A percentile compares a stretch with the other conserved stretches of the same genome.
Evolutionary conservation across 2,329 filamentous ascomycete species (phyloP).

Genomic region (Ophiobolus disseminans): DNA sequence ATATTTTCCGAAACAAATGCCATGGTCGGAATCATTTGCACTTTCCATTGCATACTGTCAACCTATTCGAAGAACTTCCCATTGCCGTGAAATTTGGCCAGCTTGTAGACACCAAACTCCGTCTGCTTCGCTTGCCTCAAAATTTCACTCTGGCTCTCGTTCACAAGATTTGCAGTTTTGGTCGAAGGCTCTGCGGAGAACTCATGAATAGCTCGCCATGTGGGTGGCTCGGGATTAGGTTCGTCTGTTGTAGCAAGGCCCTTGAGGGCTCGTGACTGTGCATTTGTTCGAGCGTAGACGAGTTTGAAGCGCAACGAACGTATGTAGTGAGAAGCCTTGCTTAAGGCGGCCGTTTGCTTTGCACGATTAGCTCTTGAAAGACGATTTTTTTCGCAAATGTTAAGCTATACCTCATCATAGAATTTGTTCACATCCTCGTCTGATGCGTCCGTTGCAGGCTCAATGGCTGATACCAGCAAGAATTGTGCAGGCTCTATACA

Average conservation of each 20-base stretch:
- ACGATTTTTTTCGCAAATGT: too few species aligned
- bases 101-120: conserved; percentile 21
- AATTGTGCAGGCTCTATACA: too few species aligned
- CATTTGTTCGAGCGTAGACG: conserved; percentile 38
- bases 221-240: conserved; percentile 30
- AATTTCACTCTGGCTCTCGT: conserved; percentile 10
- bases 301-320: conserved; percentile 33
- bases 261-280: conserved; percentile 37
- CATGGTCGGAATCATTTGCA: too few species aligned
- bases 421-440: too few species aligned
- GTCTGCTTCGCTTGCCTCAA: conserved; percentile 23
- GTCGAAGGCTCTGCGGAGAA: conserved; percentile 28
- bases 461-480: too few species aligned
- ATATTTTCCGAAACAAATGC: too few species aligned
- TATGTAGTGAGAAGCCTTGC: conserved; percentile 23
- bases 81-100: conserved; percentile 20
- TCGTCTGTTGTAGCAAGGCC: conserved; percentile 33
- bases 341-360: conserved; percentile 23
- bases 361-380: conserved; percentile 15
- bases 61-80: conserved; percentile 26
- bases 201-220: conserved; percentile 38
- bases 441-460: too few species aligned
- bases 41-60: too few species aligned
- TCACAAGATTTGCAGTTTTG: conserved; percentile 3
- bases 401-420: too few species aligned